phyloP scores from a whole-genome alignment of 164 flowering plant species.

The Brasenia schreberi region DNA sequence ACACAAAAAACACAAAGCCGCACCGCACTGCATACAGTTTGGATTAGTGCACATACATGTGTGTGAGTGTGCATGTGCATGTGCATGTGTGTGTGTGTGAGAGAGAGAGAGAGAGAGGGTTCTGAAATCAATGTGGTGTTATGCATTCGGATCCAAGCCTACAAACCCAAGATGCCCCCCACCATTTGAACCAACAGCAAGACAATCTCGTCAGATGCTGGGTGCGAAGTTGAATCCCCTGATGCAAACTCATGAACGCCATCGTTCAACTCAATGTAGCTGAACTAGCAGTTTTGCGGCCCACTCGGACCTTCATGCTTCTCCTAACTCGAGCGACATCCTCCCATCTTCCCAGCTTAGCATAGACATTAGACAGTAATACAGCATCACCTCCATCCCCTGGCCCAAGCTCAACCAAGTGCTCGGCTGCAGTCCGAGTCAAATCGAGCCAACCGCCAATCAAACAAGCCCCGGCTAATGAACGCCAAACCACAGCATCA shows the following conservation, averaged over 20 bases:
- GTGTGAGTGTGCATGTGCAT: too few species aligned
- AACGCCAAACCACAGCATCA: conserved; percentile 12
- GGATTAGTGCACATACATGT: too few species aligned
- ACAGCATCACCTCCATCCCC: conserved; percentile 10
- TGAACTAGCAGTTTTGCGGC: neutral
- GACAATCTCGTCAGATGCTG: neutral
- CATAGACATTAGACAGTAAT: conserved; percentile 9
- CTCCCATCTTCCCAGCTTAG: conserved; percentile 1
- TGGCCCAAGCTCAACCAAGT: neutral
- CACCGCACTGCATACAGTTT: too few species aligned
- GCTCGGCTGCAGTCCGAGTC: conserved; percentile 3
- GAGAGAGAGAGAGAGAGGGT: too few species aligned
- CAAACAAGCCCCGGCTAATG: conserved; percentile 9
- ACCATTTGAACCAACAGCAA: neutral
- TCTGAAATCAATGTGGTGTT: too few species aligned
- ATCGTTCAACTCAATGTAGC: neutral
- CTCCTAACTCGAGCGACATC: conserved; percentile 1
- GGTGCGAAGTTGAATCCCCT: neutral
- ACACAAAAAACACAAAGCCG: too few species aligned
- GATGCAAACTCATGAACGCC: neutral
- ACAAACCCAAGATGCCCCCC: neutral
- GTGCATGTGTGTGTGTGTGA: too few species aligned
- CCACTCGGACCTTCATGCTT: neutral
- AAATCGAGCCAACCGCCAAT: conserved; percentile 4
- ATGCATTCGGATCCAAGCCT: neutral